Percentiles rank a stretch among this genome's conserved stretches.
phyloP scores from a whole-genome alignment of 1,284 basidiomycete species.

The Cryptococcus jaspeensis region DNA sequence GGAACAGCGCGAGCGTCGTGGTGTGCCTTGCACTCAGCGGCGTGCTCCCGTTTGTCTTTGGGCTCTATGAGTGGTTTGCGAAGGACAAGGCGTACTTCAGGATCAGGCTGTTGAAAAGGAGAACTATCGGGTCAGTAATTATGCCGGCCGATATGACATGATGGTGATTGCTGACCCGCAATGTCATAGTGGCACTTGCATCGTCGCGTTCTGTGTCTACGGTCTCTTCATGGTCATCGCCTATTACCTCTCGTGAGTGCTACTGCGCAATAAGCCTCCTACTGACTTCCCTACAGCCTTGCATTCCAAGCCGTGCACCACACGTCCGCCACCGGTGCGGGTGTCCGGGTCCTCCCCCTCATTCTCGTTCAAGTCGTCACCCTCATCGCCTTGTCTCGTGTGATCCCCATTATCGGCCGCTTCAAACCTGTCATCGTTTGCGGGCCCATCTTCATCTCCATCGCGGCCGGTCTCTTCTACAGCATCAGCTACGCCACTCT shows the following conservation, averaged over 20 bases:
- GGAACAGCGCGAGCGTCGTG: constrained; percentile 50
- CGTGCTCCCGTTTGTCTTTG: constrained; percentile 43
- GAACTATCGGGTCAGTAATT: constrained; percentile 40
- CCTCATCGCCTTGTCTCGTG: constrained; percentile 40
- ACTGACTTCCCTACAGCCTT: constrained; percentile 3
- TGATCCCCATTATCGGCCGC: constrained; percentile 43
- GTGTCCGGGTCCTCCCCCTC: constrained; percentile 45
- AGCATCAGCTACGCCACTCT: constrained; percentile 32
- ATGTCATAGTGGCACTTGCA: constrained; percentile 23
- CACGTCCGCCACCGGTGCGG: constrained; percentile 46
- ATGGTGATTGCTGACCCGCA: background rate
- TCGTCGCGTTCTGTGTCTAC: constrained; percentile 36
- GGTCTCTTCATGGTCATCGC: constrained; percentile 46
- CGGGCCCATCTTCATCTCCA: constrained; percentile 39
- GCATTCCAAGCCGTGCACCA: constrained; percentile 46
- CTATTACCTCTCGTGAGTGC: constrained; percentile 37
- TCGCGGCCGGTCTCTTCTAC: constrained; percentile 46
- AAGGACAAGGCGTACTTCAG: constrained; percentile 51
- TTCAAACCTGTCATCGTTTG: constrained; percentile 45
- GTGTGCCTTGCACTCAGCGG: constrained; percentile 40
- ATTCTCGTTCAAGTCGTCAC: constrained; percentile 46
- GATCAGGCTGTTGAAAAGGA: constrained; percentile 43
- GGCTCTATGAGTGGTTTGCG: constrained; percentile 46
- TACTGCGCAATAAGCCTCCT: no score
- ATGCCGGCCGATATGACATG: background rate